Evolutionary conservation across 495 filamentous ascomycete species (phyloP), one percentile per base, ranked within the genome.

Genomic region (Aspergillus conjunctus): DNA sequence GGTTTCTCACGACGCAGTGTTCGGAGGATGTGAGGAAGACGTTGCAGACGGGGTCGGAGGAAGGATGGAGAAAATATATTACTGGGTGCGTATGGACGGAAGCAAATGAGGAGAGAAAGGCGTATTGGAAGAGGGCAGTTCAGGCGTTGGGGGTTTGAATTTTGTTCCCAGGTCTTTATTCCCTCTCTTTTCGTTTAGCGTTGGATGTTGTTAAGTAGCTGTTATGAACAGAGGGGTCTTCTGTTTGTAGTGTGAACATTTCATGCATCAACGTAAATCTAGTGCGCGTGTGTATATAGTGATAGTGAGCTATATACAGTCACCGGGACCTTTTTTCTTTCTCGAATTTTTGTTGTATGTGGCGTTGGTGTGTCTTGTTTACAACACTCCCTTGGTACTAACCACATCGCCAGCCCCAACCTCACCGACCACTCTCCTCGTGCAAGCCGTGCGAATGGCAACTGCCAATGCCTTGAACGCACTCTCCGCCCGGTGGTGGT

Each of bases 401-500:
- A 91, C 89, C 32, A 97, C 85, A 83, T 98, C 94, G 0, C 91
- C 91, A 67, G 92, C 91, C 61, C 87, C 85, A 49, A 91, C 90
- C 55, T 85, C 83, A 3, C 94, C 84, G 31, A 86, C 90, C 44
- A 80, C 81, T 14, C 93, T 79, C 66, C 86, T 78, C 56, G 79
- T 82, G 53, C 86, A 92, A 41, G 94, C 94, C 71, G 81, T 81
- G 62, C 87, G 78, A 21, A 94, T 80, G 5, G 94, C 94, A 51
- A 94, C 85, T 1, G 94, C 94, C 61, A 97, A 73, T 54, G 95
- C 95, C 83, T 98, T 98, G 71, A 98, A 98, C 45, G 94, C 94
- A 70, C 90, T 93, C 84, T 98, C 94, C 30, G 94, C 95, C 53
- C 92, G 79, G 73, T 98, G 94, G 74, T 98, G 94, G 75, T 98